These are phyloP conservation scores for Forsythia viridissima DNA, from an alignment of 257 asterid genomes.

Conservation along the genomic window DNA sequence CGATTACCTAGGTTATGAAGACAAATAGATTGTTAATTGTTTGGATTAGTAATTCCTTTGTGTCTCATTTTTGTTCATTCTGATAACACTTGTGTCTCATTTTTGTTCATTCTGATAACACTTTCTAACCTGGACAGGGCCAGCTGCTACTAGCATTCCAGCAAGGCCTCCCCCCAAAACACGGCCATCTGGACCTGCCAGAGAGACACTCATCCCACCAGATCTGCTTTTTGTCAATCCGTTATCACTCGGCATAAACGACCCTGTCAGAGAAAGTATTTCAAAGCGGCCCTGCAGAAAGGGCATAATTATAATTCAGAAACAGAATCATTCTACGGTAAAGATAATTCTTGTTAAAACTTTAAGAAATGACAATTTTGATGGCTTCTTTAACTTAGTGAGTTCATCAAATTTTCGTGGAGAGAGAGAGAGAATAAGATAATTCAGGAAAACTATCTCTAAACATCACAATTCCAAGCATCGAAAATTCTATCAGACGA, in stretches of 20 bases:
- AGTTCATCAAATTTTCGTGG: not conserved
- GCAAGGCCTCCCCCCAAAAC: constrained; percentile 96
- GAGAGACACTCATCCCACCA: constrained; percentile 88
- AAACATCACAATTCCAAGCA: not conserved
- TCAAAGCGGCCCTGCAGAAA: constrained; percentile 76
- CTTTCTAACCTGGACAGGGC: constrained; percentile 77
- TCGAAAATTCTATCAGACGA: not conserved
- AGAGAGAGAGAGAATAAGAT: not conserved
- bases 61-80: not conserved
- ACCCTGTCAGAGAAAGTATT: constrained; percentile 80
- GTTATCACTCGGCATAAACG: constrained; percentile 74
- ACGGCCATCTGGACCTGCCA: constrained; percentile 94
- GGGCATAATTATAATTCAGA: constrained; percentile 11
- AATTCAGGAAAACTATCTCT: constrained; percentile 1
- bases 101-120: not conserved
- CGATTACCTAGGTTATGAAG: not conserved
- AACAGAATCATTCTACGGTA: not conserved
- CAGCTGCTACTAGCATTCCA: constrained; percentile 85
- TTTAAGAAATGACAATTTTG: not conserved
- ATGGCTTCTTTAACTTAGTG: not conserved
- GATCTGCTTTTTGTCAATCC: constrained; percentile 82
- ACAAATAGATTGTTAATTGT: not conserved
- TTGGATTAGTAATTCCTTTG: not conserved
- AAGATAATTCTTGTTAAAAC: constrained; percentile 6
- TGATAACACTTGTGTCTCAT: not conserved